Base-by-base conservation (phyloP, 805 yeast species). In the Lipomyces japonicus region DNA sequence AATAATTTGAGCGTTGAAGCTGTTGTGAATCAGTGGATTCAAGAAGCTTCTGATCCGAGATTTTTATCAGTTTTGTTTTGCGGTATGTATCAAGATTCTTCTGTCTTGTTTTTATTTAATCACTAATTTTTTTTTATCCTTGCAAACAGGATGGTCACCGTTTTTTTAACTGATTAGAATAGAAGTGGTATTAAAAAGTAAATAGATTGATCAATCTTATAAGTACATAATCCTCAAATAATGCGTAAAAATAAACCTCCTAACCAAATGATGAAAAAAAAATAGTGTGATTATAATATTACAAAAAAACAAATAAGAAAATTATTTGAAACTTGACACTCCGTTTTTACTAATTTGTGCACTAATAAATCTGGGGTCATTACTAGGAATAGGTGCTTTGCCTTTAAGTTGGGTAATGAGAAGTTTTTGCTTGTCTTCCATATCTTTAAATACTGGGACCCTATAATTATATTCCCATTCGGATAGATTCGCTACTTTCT, bases 1-100 rank as follows among this genome's bases (percentile, higher is more conserved):
- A 75, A 75, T 31, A 85, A 82, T 0, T 71, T 93, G 43, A 87
- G 89, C 62, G 78, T 79, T 5, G 96, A 89, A 60, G 95, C 97
- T 0, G 79, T 80, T 0, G 91, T 91, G 1, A 76, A 91, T 48
- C 93, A 86, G 61, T 69, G 91, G 55, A 80, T 90, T 4, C 80
- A 79, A 39, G 85, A 84, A 51, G 96, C 98, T 0, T 74, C 81
- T 0, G 82, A 80, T 62, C 72, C 75, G 3, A 68, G 73, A 3
- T 87, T 88, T 58, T 69, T 93, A 42, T 84, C 93, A 0, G 65
- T 82, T 23, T 79, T 93, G 3, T 93, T 80, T 64, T 74, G 80
- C 63, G 97, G 97, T 1, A 84, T 95, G 96, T 48, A n/a, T n/a
- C n/a, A n/a, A n/a, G n/a, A n/a, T n/a, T n/a, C n/a, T n/a, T n/a